phyloP scores from a whole-genome alignment of 192 early-diverging fungal genomes.

The Linnemannia hyalina region DNA sequence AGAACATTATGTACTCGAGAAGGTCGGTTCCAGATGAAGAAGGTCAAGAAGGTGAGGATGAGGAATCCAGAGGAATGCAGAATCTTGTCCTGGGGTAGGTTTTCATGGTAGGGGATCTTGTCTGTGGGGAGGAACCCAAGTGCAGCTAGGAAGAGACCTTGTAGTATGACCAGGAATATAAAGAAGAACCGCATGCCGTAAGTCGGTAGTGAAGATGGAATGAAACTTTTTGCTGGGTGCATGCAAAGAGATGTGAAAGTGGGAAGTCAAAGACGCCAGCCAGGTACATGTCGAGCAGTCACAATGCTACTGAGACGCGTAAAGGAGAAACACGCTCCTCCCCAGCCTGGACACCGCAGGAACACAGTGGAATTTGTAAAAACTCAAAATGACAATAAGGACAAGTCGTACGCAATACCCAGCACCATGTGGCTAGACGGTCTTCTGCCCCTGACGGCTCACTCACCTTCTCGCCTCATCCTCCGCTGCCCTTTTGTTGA shows the following conservation, averaged over 20 bases:
- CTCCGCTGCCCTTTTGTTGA: neutral
- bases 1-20: slow-evolving; percentile 27
- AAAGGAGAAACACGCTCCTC: too few species aligned
- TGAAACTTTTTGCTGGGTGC: neutral
- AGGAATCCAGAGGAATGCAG: slow-evolving; percentile 48
- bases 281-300: too few species aligned
- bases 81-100: slow-evolving; percentile 45
- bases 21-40: slow-evolving; percentile 52
- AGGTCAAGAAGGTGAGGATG: slow-evolving; percentile 49
- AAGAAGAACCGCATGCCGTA: slow-evolving; percentile 40
- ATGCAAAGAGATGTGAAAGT: neutral
- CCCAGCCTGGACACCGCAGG: neutral
- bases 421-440: slow-evolving; percentile 12
- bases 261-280: too few species aligned
- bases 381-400: too few species aligned
- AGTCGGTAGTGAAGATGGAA: neutral
- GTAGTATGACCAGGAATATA: slow-evolving; percentile 37
- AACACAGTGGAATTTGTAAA: neutral
- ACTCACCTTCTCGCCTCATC: neutral
- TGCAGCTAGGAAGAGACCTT: slow-evolving; percentile 34
- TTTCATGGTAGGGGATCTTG: slow-evolving; percentile 51
- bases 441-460: neutral
- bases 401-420: neutral
- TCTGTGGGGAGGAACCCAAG: slow-evolving; percentile 49
- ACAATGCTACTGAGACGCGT: too few species aligned